A percentile compares a stretch with the other conserved stretches of the same genome.
Conservation (phyloP, 2,329 filamentous ascomycete genomes). For the Aspergillus oerlinghausenensis region DNA sequence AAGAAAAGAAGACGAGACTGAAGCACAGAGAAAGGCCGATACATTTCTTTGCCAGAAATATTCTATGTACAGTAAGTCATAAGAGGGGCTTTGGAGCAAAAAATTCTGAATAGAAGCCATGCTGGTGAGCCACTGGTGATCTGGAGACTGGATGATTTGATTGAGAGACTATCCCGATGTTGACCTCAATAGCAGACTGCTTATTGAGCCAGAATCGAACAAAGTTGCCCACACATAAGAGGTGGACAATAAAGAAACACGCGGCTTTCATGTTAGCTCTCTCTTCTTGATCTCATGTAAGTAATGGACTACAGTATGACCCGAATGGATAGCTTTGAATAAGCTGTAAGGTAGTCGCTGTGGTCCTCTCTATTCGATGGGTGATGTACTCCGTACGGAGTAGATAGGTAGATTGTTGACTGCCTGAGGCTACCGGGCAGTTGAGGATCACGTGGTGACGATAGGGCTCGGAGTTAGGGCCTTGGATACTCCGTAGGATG, state of each 20-base stretch:
- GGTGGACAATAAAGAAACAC: not conserved
- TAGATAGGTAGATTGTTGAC: not conserved
- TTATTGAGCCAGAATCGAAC: slow-evolving; percentile 4
- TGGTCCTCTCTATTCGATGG: not conserved
- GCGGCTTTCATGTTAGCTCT: not conserved
- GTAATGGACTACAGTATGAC: not conserved
- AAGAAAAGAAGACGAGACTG: not conserved
- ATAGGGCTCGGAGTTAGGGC: not conserved
- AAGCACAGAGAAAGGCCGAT: not conserved
- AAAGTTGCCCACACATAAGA: not conserved
- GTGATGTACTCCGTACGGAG: too few species aligned
- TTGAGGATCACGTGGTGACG: not conserved
- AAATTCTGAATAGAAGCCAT: not conserved
- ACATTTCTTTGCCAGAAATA: not conserved
- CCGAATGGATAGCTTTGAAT: not conserved
- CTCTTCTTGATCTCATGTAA: not conserved
- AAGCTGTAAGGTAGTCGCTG: not conserved
- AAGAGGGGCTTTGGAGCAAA: not conserved
- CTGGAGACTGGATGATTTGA: not conserved
- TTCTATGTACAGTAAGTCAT: not conserved
- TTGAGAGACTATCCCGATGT: slow-evolving; percentile 1
- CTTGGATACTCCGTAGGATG: too few species aligned
- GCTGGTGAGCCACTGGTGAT: not conserved
- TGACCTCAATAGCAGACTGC: slow-evolving; percentile 10
- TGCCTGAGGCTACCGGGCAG: not conserved